phyloP scores from a whole-genome alignment of 192 early-diverging fungal species.

The Entophlyctis helioformis region DNA sequence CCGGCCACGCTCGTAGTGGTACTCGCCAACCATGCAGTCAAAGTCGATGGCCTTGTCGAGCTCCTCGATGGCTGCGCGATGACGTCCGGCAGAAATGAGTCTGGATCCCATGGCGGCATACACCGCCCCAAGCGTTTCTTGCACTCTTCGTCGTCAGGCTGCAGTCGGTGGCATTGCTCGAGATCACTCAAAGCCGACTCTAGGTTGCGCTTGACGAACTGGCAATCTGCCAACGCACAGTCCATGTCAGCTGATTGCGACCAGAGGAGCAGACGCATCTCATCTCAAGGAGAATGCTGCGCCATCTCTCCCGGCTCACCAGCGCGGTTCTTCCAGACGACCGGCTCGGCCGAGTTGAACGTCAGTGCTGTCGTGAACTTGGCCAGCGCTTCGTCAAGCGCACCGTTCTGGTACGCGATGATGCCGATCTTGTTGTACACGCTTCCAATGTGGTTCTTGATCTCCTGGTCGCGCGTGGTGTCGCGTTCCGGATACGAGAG shows the following conservation, averaged over 20 bases:
- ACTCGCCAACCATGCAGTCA: conserved; percentile 5
- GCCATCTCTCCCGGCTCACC: conserved; percentile 1
- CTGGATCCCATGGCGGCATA: too few species aligned
- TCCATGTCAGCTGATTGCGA: neutral
- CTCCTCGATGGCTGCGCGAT: neutral
- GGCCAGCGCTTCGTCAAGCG: conserved; percentile 7
- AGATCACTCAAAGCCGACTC: conserved; percentile 5
- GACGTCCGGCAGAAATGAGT: too few species aligned
- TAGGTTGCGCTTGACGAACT: conserved; percentile 3
- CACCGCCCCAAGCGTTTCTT: too few species aligned
- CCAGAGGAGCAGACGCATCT: neutral
- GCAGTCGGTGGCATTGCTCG: conserved; percentile 3
- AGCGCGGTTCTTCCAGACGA: conserved; percentile 31
- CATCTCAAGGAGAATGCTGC: neutral
- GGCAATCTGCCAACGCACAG: conserved; percentile 10
- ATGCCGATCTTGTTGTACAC: conserved; percentile 31
- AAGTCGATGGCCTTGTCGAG: conserved; percentile 13
- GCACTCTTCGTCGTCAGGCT: conserved; percentile 13
- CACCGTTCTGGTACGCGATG: conserved; percentile 15
- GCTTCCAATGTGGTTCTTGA: conserved; percentile 19
- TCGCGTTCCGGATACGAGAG: conserved; percentile 8
- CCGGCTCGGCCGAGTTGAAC: conserved; percentile 12
- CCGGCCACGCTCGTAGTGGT: conserved; percentile 6
- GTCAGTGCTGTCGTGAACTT: conserved; percentile 17
- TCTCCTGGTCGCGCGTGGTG: conserved; percentile 18